Percentiles rank a stretch among this genome's conserved stretches.
Conservation (phyloP, 1,284 basidiomycete genomes). For the Naganishia cerealis region DNA sequence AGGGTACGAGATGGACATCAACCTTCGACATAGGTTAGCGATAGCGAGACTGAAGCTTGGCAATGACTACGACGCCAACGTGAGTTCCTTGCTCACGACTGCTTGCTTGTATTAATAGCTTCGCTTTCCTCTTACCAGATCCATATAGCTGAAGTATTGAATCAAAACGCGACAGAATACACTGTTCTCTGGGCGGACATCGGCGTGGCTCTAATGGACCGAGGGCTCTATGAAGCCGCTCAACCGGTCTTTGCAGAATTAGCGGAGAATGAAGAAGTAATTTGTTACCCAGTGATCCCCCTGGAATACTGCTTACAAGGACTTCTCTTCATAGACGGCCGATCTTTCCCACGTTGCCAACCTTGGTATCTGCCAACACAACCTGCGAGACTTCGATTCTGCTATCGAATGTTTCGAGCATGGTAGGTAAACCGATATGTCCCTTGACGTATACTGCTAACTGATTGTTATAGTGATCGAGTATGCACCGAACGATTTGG, state of each 20-base stretch:
- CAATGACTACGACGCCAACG: conserved; percentile 77
- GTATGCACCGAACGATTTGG: conserved; percentile 70
- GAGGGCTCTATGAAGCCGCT: conserved; percentile 70
- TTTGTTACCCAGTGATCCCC: background rate
- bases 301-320: background rate
- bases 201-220: conserved; percentile 77
- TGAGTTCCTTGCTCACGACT: conserved; percentile 48
- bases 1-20: conserved; percentile 70
- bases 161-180: conserved; percentile 72
- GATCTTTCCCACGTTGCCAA: conserved; percentile 47
- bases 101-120: background rate
- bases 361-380: conserved; percentile 71
- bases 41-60: conserved; percentile 79
- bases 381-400: conserved; percentile 68
- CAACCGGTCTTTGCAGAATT: conserved; percentile 74
- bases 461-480: conserved; percentile 61
- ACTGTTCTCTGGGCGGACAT: conserved; percentile 76
- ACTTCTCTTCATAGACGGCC: background rate
- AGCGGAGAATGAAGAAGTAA: conserved; percentile 58
- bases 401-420: conserved; percentile 80
- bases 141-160: conserved; percentile 70
- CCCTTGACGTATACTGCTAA: background rate
- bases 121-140: conserved; percentile 57
- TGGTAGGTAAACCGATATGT: conserved; percentile 57
- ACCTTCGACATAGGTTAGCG: conserved; percentile 81